These are phyloP conservation scores for Nothophaeocryptopus gaeumannii DNA, from an alignment of 2,329 filamentous ascomycete species.

Conservation along the genomic window DNA sequence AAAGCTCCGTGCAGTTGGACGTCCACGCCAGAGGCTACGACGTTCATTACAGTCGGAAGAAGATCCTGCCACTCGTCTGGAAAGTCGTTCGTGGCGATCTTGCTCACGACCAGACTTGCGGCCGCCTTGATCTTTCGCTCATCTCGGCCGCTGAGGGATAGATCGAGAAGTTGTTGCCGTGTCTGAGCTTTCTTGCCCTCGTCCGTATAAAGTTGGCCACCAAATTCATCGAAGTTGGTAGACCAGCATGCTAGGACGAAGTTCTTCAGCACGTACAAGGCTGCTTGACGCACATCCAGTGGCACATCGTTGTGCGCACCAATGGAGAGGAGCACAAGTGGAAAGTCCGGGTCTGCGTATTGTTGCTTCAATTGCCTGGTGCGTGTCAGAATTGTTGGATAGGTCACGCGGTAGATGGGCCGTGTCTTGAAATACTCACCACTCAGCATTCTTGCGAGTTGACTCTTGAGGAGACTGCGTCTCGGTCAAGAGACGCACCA, in stretches of 20 bases:
- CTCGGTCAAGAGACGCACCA: conserved; percentile 81
- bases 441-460: conserved; percentile 81
- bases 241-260: conserved; percentile 87
- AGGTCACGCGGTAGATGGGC: no score
- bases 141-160: conserved; percentile 69
- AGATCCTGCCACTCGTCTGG: conserved; percentile 93
- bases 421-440: conserved; percentile 32
- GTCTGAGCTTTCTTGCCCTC: conserved; percentile 73
- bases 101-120: conserved; percentile 87
- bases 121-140: conserved; percentile 84
- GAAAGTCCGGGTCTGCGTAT: conserved; percentile 67
- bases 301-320: conserved; percentile 72
- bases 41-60: conserved; percentile 72
- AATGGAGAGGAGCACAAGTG: conserved; percentile 75
- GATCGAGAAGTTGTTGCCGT: conserved; percentile 69
- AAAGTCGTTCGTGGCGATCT: conserved; percentile 90
- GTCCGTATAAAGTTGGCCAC: conserved; percentile 61
- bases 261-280: conserved; percentile 73
- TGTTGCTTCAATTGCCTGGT: conserved; percentile 64
- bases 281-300: conserved; percentile 74
- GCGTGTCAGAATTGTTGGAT: no score
- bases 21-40: conserved; percentile 74
- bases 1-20: conserved; percentile 83
- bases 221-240: conserved; percentile 67
- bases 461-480: conserved; percentile 75